These are phyloP conservation scores for Macrolepiota albuminosa DNA, from an alignment of 768 basidiomycete genomes.

Conservation along the genomic window DNA sequence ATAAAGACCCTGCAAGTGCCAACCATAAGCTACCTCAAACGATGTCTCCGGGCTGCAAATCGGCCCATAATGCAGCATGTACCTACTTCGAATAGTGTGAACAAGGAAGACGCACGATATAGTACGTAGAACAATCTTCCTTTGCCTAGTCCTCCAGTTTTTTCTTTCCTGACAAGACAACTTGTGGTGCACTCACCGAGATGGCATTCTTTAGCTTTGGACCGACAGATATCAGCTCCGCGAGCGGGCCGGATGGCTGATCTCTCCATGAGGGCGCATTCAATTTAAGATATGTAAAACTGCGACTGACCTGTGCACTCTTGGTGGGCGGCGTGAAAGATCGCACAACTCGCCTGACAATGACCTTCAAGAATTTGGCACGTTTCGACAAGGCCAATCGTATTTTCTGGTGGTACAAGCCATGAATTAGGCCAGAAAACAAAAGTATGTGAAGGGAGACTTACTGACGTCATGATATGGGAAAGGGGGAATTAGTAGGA, in stretches of 20 bases:
- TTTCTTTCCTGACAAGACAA: not conserved
- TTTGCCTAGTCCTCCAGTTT: not conserved
- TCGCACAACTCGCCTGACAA: not conserved
- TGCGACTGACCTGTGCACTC: not conserved
- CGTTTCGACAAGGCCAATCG: not conserved
- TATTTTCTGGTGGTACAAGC: not conserved
- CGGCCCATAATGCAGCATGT: not conserved
- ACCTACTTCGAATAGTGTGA: not conserved
- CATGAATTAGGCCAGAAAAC: not conserved
- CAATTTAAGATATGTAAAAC: not conserved
- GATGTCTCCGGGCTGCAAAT: not conserved
- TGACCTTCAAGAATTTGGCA: too few species aligned
- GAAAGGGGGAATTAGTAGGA: not conserved
- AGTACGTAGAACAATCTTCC: not conserved
- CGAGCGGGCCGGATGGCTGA: not conserved
- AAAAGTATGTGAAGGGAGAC: not conserved
- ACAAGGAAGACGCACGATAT: not conserved
- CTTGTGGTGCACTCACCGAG: not conserved
- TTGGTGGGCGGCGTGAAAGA: not conserved
- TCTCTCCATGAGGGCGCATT: not conserved
- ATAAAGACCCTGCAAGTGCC: constrained; percentile 22
- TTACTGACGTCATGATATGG: not conserved
- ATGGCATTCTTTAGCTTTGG: not conserved
- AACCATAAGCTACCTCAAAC: not conserved
- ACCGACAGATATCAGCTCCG: not conserved